phyloP scores from a whole-genome alignment of 164 flowering plant genomes.

The Vitis amurensis region DNA sequence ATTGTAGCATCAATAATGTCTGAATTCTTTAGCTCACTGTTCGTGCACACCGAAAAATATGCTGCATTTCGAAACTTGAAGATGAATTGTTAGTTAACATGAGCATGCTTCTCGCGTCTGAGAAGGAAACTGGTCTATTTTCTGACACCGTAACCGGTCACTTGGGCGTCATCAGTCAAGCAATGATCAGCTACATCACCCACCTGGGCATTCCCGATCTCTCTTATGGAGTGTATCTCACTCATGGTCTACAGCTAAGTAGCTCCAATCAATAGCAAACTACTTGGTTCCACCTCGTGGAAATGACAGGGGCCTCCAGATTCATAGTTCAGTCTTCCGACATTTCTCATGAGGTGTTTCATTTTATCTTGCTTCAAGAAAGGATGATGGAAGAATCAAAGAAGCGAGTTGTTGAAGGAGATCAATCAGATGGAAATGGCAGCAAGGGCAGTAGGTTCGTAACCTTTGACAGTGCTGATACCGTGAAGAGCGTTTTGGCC shows the following conservation, averaged over 20 bases:
- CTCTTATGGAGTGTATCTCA: slow-evolving; percentile 61
- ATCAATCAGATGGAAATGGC: slow-evolving; percentile 36
- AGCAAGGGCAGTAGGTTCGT: slow-evolving; percentile 54
- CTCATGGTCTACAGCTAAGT: slow-evolving; percentile 58
- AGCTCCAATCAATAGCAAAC: slow-evolving; percentile 44
- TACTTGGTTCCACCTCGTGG: slow-evolving; percentile 37
- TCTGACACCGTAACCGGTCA: slow-evolving; percentile 48
- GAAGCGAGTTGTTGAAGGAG: slow-evolving; percentile 51
- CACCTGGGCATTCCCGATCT: slow-evolving; percentile 42
- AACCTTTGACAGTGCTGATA: slow-evolving; percentile 70
- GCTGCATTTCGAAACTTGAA: too few species aligned
- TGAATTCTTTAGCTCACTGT: too few species aligned
- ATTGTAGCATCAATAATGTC: too few species aligned
- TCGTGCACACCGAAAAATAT: too few species aligned
- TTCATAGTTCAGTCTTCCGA: slow-evolving; percentile 38
- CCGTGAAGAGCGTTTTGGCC: slow-evolving; percentile 60
- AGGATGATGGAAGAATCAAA: slow-evolving; percentile 45
- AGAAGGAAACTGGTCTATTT: slow-evolving; percentile 36
- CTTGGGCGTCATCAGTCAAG: slow-evolving; percentile 37
- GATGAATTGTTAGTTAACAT: too few species aligned
- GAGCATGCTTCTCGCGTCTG: slow-evolving; percentile 2
- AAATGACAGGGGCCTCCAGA: slow-evolving; percentile 42
- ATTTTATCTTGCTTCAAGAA: slow-evolving; percentile 29
- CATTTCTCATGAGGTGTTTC: slow-evolving; percentile 42
- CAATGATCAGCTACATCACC: slow-evolving; percentile 19